phyloP scores from a whole-genome alignment of 805 yeast genomes.

The Saccharomycopsis capsularis region DNA sequence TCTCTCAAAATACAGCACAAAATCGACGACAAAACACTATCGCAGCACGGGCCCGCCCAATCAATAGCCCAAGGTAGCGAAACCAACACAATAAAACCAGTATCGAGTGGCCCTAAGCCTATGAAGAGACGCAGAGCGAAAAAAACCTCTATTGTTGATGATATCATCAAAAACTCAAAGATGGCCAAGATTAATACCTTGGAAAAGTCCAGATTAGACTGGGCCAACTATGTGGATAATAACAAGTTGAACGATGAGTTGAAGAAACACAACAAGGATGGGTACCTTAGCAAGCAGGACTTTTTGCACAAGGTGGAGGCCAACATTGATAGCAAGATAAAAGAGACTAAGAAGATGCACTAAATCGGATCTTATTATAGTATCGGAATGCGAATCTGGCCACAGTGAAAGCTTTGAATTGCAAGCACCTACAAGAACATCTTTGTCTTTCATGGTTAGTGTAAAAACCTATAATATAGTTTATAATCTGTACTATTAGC shows the following conservation, averaged over 20 bases:
- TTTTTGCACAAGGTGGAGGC: conserved; percentile 70
- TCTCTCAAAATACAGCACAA: conserved; percentile 33
- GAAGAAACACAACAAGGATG: conserved; percentile 74
- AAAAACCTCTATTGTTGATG: conserved; percentile 69
- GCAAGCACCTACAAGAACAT: too few relatives aligned
- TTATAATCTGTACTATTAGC: too few relatives aligned
- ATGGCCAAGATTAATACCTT: conserved; percentile 81
- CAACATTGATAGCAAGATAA: conserved; percentile 33
- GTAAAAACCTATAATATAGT: not conserved
- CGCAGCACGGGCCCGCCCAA: not conserved
- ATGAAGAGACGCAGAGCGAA: conserved; percentile 45
- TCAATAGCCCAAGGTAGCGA: conserved; percentile 23
- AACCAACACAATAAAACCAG: not conserved
- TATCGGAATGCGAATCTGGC: too few relatives aligned
- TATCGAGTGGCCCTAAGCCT: conserved; percentile 5
- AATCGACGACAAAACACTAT: too few relatives aligned
- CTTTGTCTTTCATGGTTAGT: too few relatives aligned
- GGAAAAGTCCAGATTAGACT: conserved; percentile 88
- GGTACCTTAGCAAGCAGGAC: conserved; percentile 86
- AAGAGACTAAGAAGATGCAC: conserved; percentile 24
- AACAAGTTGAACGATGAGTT: conserved; percentile 81
- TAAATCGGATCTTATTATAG: too few relatives aligned
- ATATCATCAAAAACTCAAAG: conserved; percentile 60
- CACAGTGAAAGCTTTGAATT: too few relatives aligned
- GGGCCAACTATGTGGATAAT: conserved; percentile 90